Base-by-base conservation (phyloP, 352 stramenopile genomes). In the Phytophthora kernoviae region DNA sequence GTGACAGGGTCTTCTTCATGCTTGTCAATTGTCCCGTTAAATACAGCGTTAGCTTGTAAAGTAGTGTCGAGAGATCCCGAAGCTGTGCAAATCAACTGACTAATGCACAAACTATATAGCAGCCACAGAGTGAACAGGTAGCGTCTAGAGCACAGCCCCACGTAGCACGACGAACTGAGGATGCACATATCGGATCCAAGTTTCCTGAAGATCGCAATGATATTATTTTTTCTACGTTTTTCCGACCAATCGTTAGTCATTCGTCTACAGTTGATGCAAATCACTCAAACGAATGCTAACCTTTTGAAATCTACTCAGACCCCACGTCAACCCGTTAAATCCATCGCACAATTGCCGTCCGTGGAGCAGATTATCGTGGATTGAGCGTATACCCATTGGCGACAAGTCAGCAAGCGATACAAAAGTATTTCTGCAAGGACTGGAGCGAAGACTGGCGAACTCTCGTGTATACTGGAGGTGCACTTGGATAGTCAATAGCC, bases 401-500 rank as follows among this genome's bases (percentile, higher is more conserved):
- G 63, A 67, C 17, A 84, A 18, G 30, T 86, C 79, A 1, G 76
- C 76, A 11, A 72, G 49, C 4, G 75, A 77, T 8, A 83, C 40
- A 17, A 73, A 7, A 4, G 54, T 43, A 11, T 75, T 58, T 0
- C 14, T 42, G 56, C 79, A 88, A 10, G 32, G 27, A 32, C 34
- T 17, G 11, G 18, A 45, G 12, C 34, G 47, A n/a, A 54, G 34
- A 43, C 30, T 54, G 11, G 20, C 18, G 33, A 54, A 54, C 0
- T 15, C 17, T 12, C 56, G 17, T 1, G 43, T 36, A 10, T 69
- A 54, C 14, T 64, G 37, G 4, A 73, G 48, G 10, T 66, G 62
- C 18, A 87, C 75, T 41, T 83, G 65, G 26, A 85, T 64, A 1
- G 46, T 61, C 18, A 79, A 53, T 47, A 84, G 44, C 77, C 77